Evolutionary conservation across 495 filamentous ascomycete genomes (phyloP).

Genomic region (Penicillium bialowiezense): DNA sequence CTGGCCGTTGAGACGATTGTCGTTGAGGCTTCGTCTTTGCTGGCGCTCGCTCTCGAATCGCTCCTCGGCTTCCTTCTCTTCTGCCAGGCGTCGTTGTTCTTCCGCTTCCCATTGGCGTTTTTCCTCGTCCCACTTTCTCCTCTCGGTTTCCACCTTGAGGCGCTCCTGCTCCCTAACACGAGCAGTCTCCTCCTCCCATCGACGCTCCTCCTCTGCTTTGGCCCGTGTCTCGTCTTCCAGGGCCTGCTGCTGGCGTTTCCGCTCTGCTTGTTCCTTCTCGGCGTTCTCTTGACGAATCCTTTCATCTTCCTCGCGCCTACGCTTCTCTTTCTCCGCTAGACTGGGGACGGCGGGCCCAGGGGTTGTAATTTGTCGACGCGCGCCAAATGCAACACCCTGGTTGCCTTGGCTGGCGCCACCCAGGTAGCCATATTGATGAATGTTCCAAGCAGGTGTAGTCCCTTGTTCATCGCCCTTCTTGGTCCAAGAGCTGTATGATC

Average conservation of each 20-base stretch:
- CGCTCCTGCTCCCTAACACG: conserved; percentile 67
- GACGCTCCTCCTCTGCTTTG: conserved; percentile 67
- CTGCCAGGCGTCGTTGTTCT: conserved; percentile 69
- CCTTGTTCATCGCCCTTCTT: conserved; percentile 74
- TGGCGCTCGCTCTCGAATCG: conserved; percentile 65
- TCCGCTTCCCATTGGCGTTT: conserved; percentile 78
- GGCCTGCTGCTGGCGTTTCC: conserved; percentile 56
- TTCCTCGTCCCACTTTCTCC: conserved; percentile 78
- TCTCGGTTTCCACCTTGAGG: conserved; percentile 69
- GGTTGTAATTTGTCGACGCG: conserved; percentile 86
- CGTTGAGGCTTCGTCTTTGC: conserved; percentile 55
- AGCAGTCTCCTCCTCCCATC: conserved; percentile 77
- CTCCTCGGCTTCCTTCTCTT: conserved; percentile 71
- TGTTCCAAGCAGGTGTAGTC: conserved; percentile 95
- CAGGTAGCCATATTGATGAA: conserved; percentile 98
- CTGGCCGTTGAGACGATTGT: conserved; percentile 73
- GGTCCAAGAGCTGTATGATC: conserved; percentile 82
- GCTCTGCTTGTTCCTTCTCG: conserved; percentile 61
- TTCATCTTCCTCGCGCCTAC: conserved; percentile 60
- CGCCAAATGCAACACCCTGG: conserved; percentile 89
- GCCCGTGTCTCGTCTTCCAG: conserved; percentile 66
- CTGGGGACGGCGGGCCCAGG: conserved; percentile 75
- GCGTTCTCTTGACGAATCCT: conserved; percentile 50
- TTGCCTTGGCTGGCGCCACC: conserved; percentile 96
- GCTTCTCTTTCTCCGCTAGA: conserved; percentile 63